Percentiles rank a stretch among this genome's conserved stretches.
phyloP scores from a whole-genome alignment of 331 rosid genomes.

The Arachis monticola region DNA sequence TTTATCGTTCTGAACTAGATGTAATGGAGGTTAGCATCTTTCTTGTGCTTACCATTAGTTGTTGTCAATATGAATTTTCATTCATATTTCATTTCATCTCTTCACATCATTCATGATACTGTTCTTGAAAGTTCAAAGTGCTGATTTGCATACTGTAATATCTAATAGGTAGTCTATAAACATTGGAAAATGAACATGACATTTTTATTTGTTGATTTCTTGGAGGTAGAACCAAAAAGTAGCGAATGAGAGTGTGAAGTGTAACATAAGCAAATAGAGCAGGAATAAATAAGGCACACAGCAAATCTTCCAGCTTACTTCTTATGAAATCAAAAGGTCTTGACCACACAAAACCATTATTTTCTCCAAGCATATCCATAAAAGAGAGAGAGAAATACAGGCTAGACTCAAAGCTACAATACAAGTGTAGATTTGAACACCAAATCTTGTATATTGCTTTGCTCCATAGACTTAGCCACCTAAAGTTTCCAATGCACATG shows the following conservation, averaged over 20 bases:
- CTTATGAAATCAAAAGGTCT: slow-evolving; percentile 75
- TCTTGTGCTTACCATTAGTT: too few relatives aligned
- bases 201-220: too few relatives aligned
- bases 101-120: too few relatives aligned
- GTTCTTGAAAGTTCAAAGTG: too few relatives aligned
- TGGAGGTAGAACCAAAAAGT: slow-evolving; percentile 40
- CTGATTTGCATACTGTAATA: too few relatives aligned
- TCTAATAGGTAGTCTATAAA: too few relatives aligned
- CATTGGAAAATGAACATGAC: too few relatives aligned
- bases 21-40: too few relatives aligned
- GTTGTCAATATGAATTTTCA: too few relatives aligned
- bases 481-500: slow-evolving; percentile 80
- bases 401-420: slow-evolving; percentile 55
- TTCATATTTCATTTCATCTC: too few relatives aligned
- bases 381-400: slow-evolving; percentile 62
- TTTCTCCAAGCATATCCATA: slow-evolving; percentile 67
- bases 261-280: slow-evolving; percentile 67
- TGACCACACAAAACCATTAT: slow-evolving; percentile 68
- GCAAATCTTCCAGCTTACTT: slow-evolving; percentile 68
- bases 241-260: slow-evolving; percentile 63
- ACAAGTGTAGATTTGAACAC: slow-evolving; percentile 67
- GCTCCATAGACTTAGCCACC: slow-evolving; percentile 93
- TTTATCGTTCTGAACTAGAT: too few relatives aligned
- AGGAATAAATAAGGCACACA: slow-evolving; percentile 62
- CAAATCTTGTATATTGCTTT: slow-evolving; percentile 61